Base-by-base conservation (phyloP, 202 grass and related monocot genomes). In the Carex arenaria region DNA sequence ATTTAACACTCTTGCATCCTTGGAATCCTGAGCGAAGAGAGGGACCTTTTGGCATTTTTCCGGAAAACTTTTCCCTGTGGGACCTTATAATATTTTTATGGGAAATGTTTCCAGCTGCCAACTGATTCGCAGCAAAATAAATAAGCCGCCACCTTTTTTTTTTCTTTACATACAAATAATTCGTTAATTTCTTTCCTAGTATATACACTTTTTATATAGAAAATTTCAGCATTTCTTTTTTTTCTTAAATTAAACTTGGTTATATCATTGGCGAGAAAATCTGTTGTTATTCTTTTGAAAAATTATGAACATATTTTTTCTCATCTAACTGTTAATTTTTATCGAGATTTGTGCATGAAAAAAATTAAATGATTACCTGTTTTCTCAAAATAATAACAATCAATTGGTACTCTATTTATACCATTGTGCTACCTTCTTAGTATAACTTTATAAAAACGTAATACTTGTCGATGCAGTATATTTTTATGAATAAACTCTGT, bases 41-140 rank as follows among this genome's bases (percentile, higher is more conserved):
- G 43, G 43, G 64, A 64, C 80, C 64, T 82, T 52, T 67, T 82
- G 80, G 80, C 40, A 65, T 82, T 82, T 82, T 68, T 43, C 62
- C 19, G 19, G 45, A 1, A 55, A 67, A 26, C 59, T 81, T 67
- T 81, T 30, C 3, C 15, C 13, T 10, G 45, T 68, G 80, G 61
- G 61, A 30, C 80, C 80, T 12, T 54, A 19, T 7, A 36, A 51
- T 67, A 72, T 82, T 57, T 57, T 76, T 30, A 31, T 49, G 51
- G 14, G 51, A 54, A 56, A 55, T 76, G 51, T 56, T 76, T 34
- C 6, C 51, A 31, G 14, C 72, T 51, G 51, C 72, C 49, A 55
- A 31, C 14, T 8, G 11, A 14, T 31, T 2, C 49, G 9, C 26
- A 56, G 20, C 38, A 51, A n/a, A n/a, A n/a, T n/a, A 42, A 68